A percentile compares a stretch with the other conserved stretches of the same genome.
Evolutionary conservation across 1,284 basidiomycete species (phyloP).

Genomic region (Golubevia pallescens): DNA sequence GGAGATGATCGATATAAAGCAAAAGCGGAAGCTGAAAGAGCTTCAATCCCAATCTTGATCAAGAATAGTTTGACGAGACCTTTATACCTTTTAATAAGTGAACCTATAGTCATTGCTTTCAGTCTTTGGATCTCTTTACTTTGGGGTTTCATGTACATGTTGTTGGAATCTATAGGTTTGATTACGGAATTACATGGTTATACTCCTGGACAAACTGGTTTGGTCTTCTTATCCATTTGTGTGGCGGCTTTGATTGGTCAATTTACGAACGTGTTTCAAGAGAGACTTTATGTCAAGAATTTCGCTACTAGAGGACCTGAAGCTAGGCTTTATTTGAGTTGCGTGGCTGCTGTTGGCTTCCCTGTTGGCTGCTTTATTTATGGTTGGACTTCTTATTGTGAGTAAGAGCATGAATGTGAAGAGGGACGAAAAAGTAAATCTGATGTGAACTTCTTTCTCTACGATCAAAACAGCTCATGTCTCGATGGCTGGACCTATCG

Average conservation of each 20-base stretch:
- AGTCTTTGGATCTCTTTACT: not conserved
- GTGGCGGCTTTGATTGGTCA: no score
- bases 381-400: not conserved
- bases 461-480: conserved; percentile 6
- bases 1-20: conserved; percentile 64
- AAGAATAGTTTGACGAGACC: no score
- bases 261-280: no score
- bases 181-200: conserved; percentile 12
- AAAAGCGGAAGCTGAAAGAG: conserved; percentile 64
- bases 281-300: not conserved
- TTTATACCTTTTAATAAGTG: no score
- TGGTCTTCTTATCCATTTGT: no score
- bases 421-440: not conserved
- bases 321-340: no score
- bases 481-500: conserved; percentile 8
- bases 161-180: conserved; percentile 25
- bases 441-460: conserved; percentile 1
- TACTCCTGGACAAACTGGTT: conserved; percentile 18
- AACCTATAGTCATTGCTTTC: not conserved
- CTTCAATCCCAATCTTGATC: conserved; percentile 36
- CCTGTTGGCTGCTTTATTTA: no score
- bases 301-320: not conserved
- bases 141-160: conserved; percentile 52
- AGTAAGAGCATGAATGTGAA: not conserved
- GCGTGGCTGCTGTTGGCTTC: no score